phyloP scores from a whole-genome alignment of 1,139 yeast species.

The Taphrina sp. region DNA sequence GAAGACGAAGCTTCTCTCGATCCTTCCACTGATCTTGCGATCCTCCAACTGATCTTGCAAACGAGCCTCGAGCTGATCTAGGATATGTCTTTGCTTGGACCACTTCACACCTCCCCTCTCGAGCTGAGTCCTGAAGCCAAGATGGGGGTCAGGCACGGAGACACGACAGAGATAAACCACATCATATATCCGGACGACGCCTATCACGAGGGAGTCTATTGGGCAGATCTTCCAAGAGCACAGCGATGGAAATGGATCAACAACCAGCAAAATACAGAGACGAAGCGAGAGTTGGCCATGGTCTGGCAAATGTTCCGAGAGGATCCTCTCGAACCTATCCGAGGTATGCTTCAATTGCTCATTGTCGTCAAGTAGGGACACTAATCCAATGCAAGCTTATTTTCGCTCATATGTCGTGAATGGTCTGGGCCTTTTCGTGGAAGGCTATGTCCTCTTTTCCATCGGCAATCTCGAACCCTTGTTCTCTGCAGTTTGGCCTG shows the following conservation, averaged over 20 bases:
- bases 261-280: constrained; percentile 42
- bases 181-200: constrained; percentile 26
- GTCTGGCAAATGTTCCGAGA: constrained; percentile 42
- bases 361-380: no score
- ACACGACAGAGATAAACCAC: constrained; percentile 26
- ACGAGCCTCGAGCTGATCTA: no score
- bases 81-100: constrained; percentile 1
- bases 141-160: constrained; percentile 12
- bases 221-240: constrained; percentile 46
- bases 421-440: constrained; percentile 46
- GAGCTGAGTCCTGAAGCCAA: constrained; percentile 4
- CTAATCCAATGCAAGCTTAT: no score
- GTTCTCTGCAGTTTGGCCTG: constrained; percentile 45
- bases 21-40: no score
- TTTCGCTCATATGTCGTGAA: constrained; percentile 45
- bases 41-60: no score
- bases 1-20: no score
- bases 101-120: not conserved
- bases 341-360: no score
- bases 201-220: constrained; percentile 44
- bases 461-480: constrained; percentile 44
- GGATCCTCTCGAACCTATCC: constrained; percentile 45
- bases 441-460: constrained; percentile 47
- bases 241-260: constrained; percentile 42
- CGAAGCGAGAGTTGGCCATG: constrained; percentile 40